phyloP scores from a whole-genome alignment of 1,139 yeast genomes.

The Lodderomyces theae region DNA sequence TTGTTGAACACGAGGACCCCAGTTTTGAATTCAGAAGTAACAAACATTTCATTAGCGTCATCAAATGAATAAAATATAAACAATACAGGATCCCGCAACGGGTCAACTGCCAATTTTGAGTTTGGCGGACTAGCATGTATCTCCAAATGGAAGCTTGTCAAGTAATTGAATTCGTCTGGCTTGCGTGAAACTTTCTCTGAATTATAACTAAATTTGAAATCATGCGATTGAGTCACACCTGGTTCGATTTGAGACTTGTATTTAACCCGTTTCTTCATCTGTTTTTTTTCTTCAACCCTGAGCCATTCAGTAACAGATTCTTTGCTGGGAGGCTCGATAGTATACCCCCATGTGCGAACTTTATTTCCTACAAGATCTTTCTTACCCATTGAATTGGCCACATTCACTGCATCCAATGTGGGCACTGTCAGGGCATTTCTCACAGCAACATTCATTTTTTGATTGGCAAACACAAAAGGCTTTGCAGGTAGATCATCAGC shows the following conservation, averaged over 20 bases:
- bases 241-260: constrained; percentile 52
- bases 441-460: constrained; percentile 46
- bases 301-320: constrained; percentile 22
- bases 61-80: constrained; percentile 65
- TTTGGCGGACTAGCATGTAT: constrained; percentile 57
- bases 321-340: constrained; percentile 30
- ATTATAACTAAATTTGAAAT: constrained; percentile 33
- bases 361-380: neutral
- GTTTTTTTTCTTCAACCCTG: constrained; percentile 17
- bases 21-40: constrained; percentile 13
- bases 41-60: constrained; percentile 36
- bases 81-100: constrained; percentile 53
- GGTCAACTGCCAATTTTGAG: constrained; percentile 57
- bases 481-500: constrained; percentile 48
- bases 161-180: constrained; percentile 44
- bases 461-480: constrained; percentile 68
- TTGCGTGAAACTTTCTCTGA: constrained; percentile 33
- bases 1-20: constrained; percentile 19
- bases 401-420: constrained; percentile 15
- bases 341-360: constrained; percentile 28
- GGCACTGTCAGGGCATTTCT: constrained; percentile 16
- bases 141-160: constrained; percentile 64
- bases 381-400: constrained; percentile 1
- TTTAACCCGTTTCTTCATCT: constrained; percentile 16
- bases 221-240: constrained; percentile 37